Evolutionary conservation across 352 stramenopile genomes (phyloP).

Genomic region (Phytophthora lateralis): DNA sequence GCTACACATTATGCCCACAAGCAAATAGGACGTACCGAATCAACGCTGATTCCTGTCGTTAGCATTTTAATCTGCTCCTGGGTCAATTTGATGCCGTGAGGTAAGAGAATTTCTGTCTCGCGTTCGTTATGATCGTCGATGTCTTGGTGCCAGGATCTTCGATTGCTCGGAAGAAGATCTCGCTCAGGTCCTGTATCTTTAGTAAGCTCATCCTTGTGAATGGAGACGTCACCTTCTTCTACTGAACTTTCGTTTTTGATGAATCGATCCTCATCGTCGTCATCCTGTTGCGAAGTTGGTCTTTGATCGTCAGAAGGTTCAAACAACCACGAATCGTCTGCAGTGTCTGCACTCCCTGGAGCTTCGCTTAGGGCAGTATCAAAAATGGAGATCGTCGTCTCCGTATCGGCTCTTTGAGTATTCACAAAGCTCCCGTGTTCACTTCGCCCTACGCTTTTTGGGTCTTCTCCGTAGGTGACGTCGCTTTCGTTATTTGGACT

Average conservation of each 20-base stretch:
- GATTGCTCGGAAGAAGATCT: slow-evolving; percentile 18
- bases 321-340: slow-evolving; percentile 36
- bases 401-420: slow-evolving; percentile 35
- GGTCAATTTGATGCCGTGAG: background rate
- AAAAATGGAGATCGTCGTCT: slow-evolving; percentile 35
- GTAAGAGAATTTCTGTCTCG: background rate
- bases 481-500: slow-evolving; percentile 29
- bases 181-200: slow-evolving; percentile 8
- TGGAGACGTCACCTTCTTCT: slow-evolving; percentile 7
- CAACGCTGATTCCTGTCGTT: slow-evolving; percentile 16
- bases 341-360: slow-evolving; percentile 23
- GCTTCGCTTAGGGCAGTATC: slow-evolving; percentile 29
- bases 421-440: slow-evolving; percentile 21
- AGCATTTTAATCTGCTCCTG: slow-evolving; percentile 13
- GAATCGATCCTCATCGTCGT: slow-evolving; percentile 21
- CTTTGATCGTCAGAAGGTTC: slow-evolving; percentile 20
- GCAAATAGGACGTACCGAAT: slow-evolving; percentile 22
- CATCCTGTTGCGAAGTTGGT: slow-evolving; percentile 3
- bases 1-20: background rate
- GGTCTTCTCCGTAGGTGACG: slow-evolving; percentile 3
- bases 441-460: slow-evolving; percentile 20
- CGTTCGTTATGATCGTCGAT: background rate
- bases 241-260: slow-evolving; percentile 14
- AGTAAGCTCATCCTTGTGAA: background rate
- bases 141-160: slow-evolving; percentile 15